Evolutionary conservation across 768 basidiomycete species (phyloP).

Genomic region (Mycena galopus): DNA sequence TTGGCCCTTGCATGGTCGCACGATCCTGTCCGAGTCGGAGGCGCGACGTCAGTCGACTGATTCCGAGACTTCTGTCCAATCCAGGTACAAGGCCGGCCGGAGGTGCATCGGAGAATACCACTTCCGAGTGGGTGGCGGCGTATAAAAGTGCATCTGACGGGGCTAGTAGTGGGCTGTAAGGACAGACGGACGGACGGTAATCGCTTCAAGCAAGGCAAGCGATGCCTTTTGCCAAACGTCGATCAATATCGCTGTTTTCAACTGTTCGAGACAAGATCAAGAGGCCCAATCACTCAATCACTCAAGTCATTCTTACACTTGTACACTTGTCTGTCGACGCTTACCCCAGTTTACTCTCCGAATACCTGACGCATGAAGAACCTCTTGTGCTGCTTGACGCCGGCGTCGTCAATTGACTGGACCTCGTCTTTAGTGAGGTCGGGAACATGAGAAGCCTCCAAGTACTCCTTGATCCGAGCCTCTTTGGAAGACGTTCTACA

Average conservation of each 20-base stretch:
- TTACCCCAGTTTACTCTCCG: constrained; percentile 36
- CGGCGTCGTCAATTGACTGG: constrained; percentile 70
- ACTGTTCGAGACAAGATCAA: no score
- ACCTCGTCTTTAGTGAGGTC: constrained; percentile 71
- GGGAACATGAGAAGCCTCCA: constrained; percentile 57
- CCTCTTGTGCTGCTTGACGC: constrained; percentile 60
- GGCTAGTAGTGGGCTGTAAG: not conserved
- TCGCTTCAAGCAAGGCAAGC: not conserved
- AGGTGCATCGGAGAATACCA: constrained; percentile 13
- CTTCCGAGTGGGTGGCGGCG: constrained; percentile 16
- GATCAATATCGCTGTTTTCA: no score
- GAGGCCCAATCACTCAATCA: constrained; percentile 12
- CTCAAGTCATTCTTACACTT: not conserved
- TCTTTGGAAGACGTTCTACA: constrained; percentile 63
- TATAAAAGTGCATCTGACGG: not conserved
- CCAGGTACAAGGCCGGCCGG: constrained; percentile 11
- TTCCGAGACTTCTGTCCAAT: constrained; percentile 25
- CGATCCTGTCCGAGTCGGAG: constrained; percentile 23
- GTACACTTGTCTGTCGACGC: not conserved
- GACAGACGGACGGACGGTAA: not conserved
- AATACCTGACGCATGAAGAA: constrained; percentile 57
- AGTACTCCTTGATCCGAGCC: constrained; percentile 60
- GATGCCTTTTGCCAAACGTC: not conserved
- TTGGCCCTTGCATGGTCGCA: constrained; percentile 33
- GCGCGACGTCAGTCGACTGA: not conserved